phyloP scores from a whole-genome alignment of 2,329 filamentous ascomycete genomes.

The Cercospora nicotianae region DNA sequence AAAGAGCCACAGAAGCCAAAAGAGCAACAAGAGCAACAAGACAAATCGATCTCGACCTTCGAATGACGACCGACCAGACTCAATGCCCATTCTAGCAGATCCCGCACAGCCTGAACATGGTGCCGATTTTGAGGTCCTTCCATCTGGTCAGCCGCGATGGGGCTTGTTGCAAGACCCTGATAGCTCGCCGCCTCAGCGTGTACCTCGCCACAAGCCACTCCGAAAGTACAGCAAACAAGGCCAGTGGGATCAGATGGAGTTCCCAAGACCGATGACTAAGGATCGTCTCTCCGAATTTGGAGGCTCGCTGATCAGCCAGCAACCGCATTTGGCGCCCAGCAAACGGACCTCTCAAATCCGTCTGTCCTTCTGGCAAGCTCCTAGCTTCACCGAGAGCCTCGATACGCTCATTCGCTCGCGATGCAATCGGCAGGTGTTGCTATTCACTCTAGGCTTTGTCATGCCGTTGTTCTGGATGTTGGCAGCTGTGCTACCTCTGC shows the following conservation, averaged over 20 bases:
- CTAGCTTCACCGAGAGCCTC: slow-evolving; percentile 39
- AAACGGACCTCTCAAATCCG: slow-evolving; percentile 28
- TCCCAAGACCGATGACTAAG: slow-evolving; percentile 37
- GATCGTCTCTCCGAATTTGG: slow-evolving; percentile 34
- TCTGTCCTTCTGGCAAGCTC: slow-evolving; percentile 38
- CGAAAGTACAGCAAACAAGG: slow-evolving; percentile 36
- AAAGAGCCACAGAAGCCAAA: slow-evolving; percentile 19
- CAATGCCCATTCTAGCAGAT: slow-evolving; percentile 30
- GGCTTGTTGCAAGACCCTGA: slow-evolving; percentile 32
- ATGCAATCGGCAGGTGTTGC: slow-evolving; percentile 40
- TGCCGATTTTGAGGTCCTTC: slow-evolving; percentile 26
- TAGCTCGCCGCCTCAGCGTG: slow-evolving; percentile 4
- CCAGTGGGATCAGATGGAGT: slow-evolving; percentile 38
- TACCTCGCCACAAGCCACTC: slow-evolving; percentile 24
- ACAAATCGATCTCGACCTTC: slow-evolving; percentile 18
- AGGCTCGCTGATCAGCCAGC: slow-evolving; percentile 13
- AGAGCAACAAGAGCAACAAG: slow-evolving; percentile 19
- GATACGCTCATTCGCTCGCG: slow-evolving; percentile 36
- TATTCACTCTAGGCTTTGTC: slow-evolving; percentile 41
- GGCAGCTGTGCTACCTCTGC: slow-evolving; percentile 39
- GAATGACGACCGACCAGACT: slow-evolving; percentile 27
- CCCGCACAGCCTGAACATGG: slow-evolving; percentile 17
- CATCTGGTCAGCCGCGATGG: slow-evolving; percentile 36
- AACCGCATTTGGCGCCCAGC: slow-evolving; percentile 35
- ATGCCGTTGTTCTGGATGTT: slow-evolving; percentile 41